Evolutionary conservation across 306 rosid species (phyloP), one percentile per base, ranked within the genome.

Genomic region (Quercus rubra): DNA sequence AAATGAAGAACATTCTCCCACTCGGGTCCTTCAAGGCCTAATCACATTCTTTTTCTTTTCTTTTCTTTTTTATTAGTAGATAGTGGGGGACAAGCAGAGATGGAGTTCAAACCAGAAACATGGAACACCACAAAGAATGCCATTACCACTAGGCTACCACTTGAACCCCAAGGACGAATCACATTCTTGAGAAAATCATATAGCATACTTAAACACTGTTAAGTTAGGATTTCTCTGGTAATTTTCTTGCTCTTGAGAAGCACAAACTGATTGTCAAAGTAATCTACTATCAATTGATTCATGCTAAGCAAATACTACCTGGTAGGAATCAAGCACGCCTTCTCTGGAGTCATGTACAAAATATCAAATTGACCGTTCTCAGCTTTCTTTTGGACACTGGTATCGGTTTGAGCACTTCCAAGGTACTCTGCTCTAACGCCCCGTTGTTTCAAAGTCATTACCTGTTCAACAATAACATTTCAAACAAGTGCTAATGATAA

Each of bases 291-390:
- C 41, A 74, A 69, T 55, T 30, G 59, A 1, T 66, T 71, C 31
- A 28, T 71, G 64, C 77, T 64, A 58, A 59, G 6, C 14, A 21
- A 52, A 33, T 20, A 27, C 20, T 84, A 94, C 98, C 98, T 92
- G 66, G 38, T 78, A 52, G 98, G 89, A 85, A 92, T 79, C 81
- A 76, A 25, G 79, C 94, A 92, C 18, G 98, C 98, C 87, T 92
- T 94, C 81, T 92, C 97, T 18, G 98, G 98, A 54, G 98, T 94
- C 98, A 94, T 90, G 88, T 84, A 92, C 74, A 94, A 80, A 78
- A 94, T 78, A 74, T 89, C 90, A 83, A 89, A 94, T 51, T 90
- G 90, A 79, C 98, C 98, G 12, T 14, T 84, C 85, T 94, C 97
- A 25, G 98, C 98, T 82, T 78, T 89, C 66, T 52, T 79, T 85